phyloP scores from a whole-genome alignment of 75 land plant genomes.

The Sequoiadendron giganteum region DNA sequence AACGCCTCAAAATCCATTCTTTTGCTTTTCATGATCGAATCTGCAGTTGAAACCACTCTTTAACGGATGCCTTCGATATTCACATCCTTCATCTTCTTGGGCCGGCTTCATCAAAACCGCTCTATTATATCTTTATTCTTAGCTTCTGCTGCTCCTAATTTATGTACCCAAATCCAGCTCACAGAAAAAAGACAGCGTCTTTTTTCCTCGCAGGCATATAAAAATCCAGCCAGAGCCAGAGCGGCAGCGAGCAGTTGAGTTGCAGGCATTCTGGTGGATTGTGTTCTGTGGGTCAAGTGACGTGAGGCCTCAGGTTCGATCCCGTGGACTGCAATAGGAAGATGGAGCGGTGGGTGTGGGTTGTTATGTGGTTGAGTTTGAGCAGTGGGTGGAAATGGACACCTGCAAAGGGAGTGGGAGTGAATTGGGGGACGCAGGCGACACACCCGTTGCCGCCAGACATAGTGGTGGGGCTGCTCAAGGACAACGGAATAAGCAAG shows the following conservation, averaged over 20 bases:
- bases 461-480: conserved; percentile 46
- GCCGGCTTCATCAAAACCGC: not conserved
- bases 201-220: no score
- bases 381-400: not conserved
- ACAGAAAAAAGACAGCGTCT: not conserved
- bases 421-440: conserved; percentile 67
- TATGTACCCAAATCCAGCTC: not conserved
- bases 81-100: not conserved
- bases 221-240: not conserved
- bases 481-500: conserved; percentile 50
- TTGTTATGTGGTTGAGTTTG: not conserved
- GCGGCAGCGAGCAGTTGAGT: not conserved
- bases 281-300: no score
- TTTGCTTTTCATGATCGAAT: not conserved
- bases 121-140: not conserved
- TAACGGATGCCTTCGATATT: not conserved
- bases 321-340: not conserved
- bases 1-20: not conserved
- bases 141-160: not conserved
- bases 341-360: not conserved
- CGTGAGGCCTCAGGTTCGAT: not conserved
- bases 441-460: conserved; percentile 40
- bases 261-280: not conserved
- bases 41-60: not conserved
- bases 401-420: conserved; percentile 40